These are phyloP conservation scores for Hansfordia pulvinata DNA, from an alignment of 2,329 filamentous ascomycete genomes.

Conservation along the genomic window DNA sequence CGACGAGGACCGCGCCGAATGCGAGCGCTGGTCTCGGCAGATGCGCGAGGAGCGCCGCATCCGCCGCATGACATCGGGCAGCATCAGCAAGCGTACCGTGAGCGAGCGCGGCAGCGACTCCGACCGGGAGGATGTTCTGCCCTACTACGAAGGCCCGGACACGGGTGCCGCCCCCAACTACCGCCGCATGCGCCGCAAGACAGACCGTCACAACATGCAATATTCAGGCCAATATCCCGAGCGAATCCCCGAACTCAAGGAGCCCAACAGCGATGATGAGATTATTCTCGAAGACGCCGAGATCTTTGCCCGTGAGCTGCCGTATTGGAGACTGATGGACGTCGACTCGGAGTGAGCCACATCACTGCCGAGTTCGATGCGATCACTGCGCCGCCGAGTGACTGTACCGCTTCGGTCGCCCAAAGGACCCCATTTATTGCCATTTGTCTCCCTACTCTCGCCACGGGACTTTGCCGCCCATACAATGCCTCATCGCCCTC, in stretches of 20 bases:
- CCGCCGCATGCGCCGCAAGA: conserved; percentile 17
- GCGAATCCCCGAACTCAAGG: conserved; percentile 18
- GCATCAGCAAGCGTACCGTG: conserved; percentile 20
- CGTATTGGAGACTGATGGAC: conserved; percentile 19
- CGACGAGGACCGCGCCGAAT: conserved; percentile 12
- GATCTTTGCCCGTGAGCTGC: conserved; percentile 15
- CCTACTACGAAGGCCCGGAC: conserved; percentile 13
- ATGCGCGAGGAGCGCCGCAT: conserved; percentile 11
- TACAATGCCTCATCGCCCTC: too few species aligned
- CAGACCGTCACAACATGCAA: conserved; percentile 16
- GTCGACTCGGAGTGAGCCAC: conserved; percentile 15
- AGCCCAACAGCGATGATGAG: conserved; percentile 17
- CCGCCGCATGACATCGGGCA: conserved; percentile 18
- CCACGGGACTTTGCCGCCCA: too few species aligned
- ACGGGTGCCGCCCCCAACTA: conserved; percentile 6
- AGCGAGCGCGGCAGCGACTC: conserved; percentile 20
- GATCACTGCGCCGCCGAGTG: too few species aligned
- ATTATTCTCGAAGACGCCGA: conserved; percentile 16
- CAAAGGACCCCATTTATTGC: too few species aligned
- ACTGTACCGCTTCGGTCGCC: too few species aligned
- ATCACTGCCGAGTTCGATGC: too few species aligned
- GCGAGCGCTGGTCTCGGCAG: conserved; percentile 8
- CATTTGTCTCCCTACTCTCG: too few species aligned
- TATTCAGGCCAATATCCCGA: conserved; percentile 13
- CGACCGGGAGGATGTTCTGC: conserved; percentile 17